phyloP scores from a whole-genome alignment of 2,329 filamentous ascomycete species.

The Davidsoniella virescens region DNA sequence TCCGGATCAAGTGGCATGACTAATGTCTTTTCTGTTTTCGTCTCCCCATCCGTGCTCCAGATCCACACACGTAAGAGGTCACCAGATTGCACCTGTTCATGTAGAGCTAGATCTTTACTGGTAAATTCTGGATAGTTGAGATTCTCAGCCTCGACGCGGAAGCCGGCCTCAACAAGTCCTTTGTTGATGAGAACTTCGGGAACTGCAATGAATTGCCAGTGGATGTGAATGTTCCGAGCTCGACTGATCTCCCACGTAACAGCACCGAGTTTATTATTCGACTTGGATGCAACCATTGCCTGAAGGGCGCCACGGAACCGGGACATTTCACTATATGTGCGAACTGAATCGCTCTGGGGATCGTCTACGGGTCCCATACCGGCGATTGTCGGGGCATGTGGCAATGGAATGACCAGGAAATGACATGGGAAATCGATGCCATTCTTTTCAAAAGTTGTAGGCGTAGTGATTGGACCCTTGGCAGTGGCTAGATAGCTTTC shows the following conservation, averaged over 20 bases:
- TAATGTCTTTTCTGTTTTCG: slow-evolving; percentile 36
- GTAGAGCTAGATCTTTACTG: slow-evolving; percentile 32
- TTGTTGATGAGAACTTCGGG: slow-evolving; percentile 49
- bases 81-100: slow-evolving; percentile 29
- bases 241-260: slow-evolving; percentile 91
- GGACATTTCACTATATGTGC: slow-evolving; percentile 65
- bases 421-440: slow-evolving; percentile 66
- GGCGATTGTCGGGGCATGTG: slow-evolving; percentile 61
- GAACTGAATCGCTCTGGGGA: slow-evolving; percentile 36
- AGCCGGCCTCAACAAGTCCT: slow-evolving; percentile 72
- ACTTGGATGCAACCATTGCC: slow-evolving; percentile 50
- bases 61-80: slow-evolving; percentile 77
- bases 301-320: slow-evolving; percentile 65
- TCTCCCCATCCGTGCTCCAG: slow-evolving; percentile 37
- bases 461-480: slow-evolving; percentile 69
- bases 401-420: slow-evolving; percentile 77
- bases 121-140: slow-evolving; percentile 35
- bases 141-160: slow-evolving; percentile 78
- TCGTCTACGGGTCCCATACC: slow-evolving; percentile 41
- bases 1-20: slow-evolving; percentile 57
- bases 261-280: slow-evolving; percentile 49
- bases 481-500: slow-evolving; percentile 81
- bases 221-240: slow-evolving; percentile 63
- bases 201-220: slow-evolving; percentile 86
- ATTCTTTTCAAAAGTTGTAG: slow-evolving; percentile 46